Conservation (phyloP, 1,284 basidiomycete genomes). For the Cronartium quercuum region DNA sequence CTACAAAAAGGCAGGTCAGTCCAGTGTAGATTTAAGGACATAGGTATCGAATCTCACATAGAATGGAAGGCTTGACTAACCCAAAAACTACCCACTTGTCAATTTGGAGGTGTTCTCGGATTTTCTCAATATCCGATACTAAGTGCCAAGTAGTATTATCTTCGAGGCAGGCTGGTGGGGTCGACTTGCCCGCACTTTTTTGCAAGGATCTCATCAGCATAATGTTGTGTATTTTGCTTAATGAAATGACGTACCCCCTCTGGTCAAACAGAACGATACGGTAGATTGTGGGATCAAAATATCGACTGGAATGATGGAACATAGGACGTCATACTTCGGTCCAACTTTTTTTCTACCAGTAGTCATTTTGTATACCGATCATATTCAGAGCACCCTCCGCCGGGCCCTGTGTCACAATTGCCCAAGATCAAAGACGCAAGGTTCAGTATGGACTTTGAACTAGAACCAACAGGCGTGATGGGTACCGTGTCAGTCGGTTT, state of each 20-base stretch:
- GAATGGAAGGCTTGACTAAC: background rate
- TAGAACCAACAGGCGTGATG: constrained; percentile 3
- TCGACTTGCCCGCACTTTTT: constrained; percentile 51
- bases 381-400: constrained; percentile 22
- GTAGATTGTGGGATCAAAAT: constrained; percentile 77
- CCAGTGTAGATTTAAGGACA: background rate
- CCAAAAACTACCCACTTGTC: constrained; percentile 91
- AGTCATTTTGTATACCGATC: constrained; percentile 4
- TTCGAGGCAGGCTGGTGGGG: constrained; percentile 60
- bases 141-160: constrained; percentile 94
- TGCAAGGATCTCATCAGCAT: constrained; percentile 17
- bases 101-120: constrained; percentile 65
- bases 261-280: constrained; percentile 53
- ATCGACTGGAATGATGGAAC: constrained; percentile 62
- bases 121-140: constrained; percentile 77
- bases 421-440: background rate
- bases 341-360: constrained; percentile 6
- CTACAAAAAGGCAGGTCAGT: background rate
- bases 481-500: too few species aligned
- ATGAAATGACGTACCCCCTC: constrained; percentile 22
- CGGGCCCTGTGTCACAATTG: constrained; percentile 24
- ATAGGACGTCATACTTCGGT: constrained; percentile 57
- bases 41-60: background rate
- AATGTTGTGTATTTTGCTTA: constrained; percentile 44
- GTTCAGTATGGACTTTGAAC: constrained; percentile 23